A percentile compares a stretch with the other conserved stretches of the same genome.
Conservation (phyloP, 2,329 filamentous ascomycete species). For the Beauveria rudraprayagi region DNA sequence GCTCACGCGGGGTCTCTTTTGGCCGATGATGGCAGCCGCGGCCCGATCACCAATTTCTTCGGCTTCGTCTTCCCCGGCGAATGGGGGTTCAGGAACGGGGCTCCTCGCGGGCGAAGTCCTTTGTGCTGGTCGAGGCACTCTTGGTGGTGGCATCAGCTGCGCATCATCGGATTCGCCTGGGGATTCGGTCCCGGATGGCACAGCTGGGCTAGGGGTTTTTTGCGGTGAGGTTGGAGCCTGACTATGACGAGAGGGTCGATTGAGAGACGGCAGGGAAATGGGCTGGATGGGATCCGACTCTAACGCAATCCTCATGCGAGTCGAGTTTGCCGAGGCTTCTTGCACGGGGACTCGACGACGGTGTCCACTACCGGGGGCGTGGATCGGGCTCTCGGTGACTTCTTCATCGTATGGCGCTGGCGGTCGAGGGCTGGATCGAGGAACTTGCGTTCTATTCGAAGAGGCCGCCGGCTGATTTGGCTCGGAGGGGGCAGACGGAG, state of each 20-base stretch:
- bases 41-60: slow-evolving; percentile 23
- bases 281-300: slow-evolving; percentile 19
- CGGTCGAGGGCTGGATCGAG: neutral
- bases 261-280: neutral
- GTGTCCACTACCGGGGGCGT: slow-evolving; percentile 49
- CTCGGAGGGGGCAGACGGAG: neutral
- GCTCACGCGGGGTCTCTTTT: slow-evolving; percentile 3
- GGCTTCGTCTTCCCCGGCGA: slow-evolving; percentile 20
- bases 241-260: neutral
- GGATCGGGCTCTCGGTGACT: slow-evolving; percentile 43
- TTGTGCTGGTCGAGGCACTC: neutral
- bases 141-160: slow-evolving; percentile 2
- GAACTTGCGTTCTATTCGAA: neutral
- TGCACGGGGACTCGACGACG: slow-evolving; percentile 32
- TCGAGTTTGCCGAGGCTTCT: slow-evolving; percentile 30
- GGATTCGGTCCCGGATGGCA: slow-evolving; percentile 5
- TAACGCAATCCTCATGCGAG: slow-evolving; percentile 35
- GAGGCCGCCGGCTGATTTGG: neutral
- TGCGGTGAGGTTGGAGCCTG: neutral
- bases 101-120: neutral
- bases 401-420: neutral
- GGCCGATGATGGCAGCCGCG: neutral
- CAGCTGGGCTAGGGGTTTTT: neutral
- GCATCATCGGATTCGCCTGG: slow-evolving; percentile 16
- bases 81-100: neutral